Conservation (phyloP, 331 rosid genomes). For the Acacia pycnantha region DNA sequence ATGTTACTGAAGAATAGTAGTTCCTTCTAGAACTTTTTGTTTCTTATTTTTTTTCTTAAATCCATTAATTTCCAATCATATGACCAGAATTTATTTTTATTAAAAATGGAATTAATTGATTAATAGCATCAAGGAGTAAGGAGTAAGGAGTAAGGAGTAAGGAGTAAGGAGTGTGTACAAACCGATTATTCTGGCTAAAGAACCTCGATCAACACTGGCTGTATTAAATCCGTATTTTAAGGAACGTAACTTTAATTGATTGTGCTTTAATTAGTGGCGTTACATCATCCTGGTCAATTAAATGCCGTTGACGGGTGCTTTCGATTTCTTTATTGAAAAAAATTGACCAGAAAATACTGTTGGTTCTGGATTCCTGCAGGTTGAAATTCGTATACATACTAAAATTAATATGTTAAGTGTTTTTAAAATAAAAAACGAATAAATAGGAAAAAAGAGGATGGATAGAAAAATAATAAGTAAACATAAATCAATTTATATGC, state of each 20-base stretch:
- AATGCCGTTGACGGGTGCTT: slow-evolving; percentile 3
- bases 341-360: background rate
- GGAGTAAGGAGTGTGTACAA: background rate
- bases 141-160: background rate
- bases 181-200: no score
- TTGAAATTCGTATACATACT: background rate
- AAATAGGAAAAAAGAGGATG: background rate
- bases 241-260: background rate
- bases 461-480: background rate
- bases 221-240: background rate
- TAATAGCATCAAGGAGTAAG: background rate
- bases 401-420: background rate
- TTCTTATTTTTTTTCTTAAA: background rate
- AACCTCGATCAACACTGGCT: background rate
- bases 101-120: background rate
- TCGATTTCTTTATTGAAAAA: background rate
- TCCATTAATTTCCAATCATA: background rate
- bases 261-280: slow-evolving; percentile 1
- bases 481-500: background rate
- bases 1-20: background rate
- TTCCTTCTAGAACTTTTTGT: background rate
- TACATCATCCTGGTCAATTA: slow-evolving; percentile 16
- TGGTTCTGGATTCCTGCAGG: slow-evolving; percentile 3
- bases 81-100: background rate
- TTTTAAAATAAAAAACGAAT: background rate